Percentiles rank a stretch among this genome's conserved stretches.
These are phyloP conservation scores for Globisporangium irregulare DNA, from an alignment of 352 stramenopile species.

Conservation along the genomic window DNA sequence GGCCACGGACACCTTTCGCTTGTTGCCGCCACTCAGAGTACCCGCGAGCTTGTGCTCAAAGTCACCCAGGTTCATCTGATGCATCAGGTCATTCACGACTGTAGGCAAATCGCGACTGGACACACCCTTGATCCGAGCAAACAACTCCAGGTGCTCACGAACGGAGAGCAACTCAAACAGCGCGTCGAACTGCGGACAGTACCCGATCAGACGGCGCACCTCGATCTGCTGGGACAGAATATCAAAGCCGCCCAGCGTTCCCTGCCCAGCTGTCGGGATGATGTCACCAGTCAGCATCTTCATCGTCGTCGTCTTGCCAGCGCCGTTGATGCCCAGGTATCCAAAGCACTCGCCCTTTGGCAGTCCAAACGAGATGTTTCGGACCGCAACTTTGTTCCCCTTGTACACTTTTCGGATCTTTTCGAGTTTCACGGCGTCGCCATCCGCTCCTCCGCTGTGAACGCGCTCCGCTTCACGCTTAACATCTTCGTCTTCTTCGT, in stretches of 20 bases:
- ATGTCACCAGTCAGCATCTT: conserved; percentile 93
- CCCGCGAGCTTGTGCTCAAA: conserved; percentile 75
- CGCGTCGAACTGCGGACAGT: conserved; percentile 92
- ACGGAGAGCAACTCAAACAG: conserved; percentile 82
- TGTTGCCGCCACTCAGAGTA: conserved; percentile 89
- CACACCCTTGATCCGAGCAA: conserved; percentile 88
- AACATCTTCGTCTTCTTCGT: conserved; percentile 46
- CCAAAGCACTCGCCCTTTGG: conserved; percentile 91
- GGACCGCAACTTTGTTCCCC: conserved; percentile 70
- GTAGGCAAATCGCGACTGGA: conserved; percentile 28
- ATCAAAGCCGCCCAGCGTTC: conserved; percentile 63
- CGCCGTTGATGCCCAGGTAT: conserved; percentile 94
- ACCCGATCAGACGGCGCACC: conserved; percentile 80
- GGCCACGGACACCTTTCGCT: conserved; percentile 92
- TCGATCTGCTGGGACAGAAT: conserved; percentile 71
- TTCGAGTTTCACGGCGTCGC: conserved; percentile 32
- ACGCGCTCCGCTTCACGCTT: conserved; percentile 34
- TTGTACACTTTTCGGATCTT: conserved; percentile 42
- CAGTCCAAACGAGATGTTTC: conserved; percentile 75
- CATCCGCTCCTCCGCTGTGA: conserved; percentile 22
- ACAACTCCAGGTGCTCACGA: conserved; percentile 86
- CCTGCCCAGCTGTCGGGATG: conserved; percentile 46
- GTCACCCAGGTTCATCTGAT: conserved; percentile 60
- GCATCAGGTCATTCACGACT: conserved; percentile 67
- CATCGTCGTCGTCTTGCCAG: conserved; percentile 94